A percentile compares a stretch with the other conserved stretches of the same genome.
Conservation (phyloP, 306 rosid genomes). For the Amphicarpaea edgeworthii region DNA sequence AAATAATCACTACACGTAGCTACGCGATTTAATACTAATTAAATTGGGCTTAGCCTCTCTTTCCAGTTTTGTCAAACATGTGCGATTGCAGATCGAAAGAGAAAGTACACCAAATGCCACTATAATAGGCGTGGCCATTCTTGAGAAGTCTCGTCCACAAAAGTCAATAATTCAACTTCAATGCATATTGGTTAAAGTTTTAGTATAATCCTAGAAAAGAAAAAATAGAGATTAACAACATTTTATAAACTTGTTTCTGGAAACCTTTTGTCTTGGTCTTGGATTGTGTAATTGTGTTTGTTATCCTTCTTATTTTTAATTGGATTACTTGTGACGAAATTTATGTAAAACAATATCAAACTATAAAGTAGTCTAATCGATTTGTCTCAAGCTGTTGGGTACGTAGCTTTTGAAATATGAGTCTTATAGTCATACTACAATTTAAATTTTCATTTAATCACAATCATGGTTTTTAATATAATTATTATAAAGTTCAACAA, state of each 20-base stretch:
- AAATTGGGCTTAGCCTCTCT: neutral
- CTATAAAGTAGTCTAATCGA: neutral
- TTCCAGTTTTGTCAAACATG: slow-evolving; percentile 25
- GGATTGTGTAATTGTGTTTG: neutral
- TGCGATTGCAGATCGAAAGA: slow-evolving; percentile 6
- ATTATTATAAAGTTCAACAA: no score
- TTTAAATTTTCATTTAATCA: no score
- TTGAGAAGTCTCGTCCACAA: slow-evolving; percentile 11
- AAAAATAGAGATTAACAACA: no score
- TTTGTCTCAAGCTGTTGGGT: slow-evolving; percentile 9
- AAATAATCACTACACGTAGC: neutral
- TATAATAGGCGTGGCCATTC: neutral
- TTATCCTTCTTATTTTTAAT: neutral
- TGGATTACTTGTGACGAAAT: neutral
- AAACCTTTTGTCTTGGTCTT: neutral
- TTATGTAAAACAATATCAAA: neutral
- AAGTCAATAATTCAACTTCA: slow-evolving; percentile 44
- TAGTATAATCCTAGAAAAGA: neutral
- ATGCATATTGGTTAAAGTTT: neutral
- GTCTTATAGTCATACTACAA: no score
- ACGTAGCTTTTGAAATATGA: no score
- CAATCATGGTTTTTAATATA: no score
- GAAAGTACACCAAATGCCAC: slow-evolving; percentile 45
- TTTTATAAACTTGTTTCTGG: neutral
- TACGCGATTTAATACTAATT: neutral